A percentile compares a stretch with the other conserved stretches of the same genome.
Conservation (phyloP, 257 asterid genomes). For the Agastache rugosa region DNA sequence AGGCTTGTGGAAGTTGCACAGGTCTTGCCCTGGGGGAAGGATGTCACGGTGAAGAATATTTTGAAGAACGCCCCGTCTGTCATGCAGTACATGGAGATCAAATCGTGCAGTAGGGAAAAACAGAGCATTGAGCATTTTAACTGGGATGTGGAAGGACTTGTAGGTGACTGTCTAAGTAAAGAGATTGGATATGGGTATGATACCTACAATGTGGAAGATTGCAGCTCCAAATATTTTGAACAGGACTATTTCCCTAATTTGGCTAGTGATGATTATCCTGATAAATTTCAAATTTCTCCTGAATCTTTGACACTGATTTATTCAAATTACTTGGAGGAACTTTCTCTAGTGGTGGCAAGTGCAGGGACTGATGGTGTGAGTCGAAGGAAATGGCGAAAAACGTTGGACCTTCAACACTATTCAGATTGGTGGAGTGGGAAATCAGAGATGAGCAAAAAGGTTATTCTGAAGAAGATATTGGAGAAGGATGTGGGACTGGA, state of each 20-base stretch:
- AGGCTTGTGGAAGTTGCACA: conserved; percentile 72
- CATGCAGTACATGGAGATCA: conserved; percentile 86
- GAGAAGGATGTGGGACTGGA: conserved; percentile 80
- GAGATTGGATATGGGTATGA: conserved; percentile 38
- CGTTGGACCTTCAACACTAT: conserved; percentile 42
- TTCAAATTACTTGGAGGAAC: conserved; percentile 56
- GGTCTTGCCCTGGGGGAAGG: conserved; percentile 88
- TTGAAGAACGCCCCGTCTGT: conserved; percentile 71
- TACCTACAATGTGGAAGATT: conserved; percentile 33
- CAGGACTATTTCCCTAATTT: conserved; percentile 29
- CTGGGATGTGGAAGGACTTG: conserved; percentile 56
- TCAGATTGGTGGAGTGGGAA: conserved; percentile 89
- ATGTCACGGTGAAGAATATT: conserved; percentile 68
- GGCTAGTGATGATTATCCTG: conserved; percentile 41
- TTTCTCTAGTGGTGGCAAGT: conserved; percentile 44
- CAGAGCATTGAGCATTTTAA: conserved; percentile 40
- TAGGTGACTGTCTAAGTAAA: conserved; percentile 57
- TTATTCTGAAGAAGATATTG: conserved; percentile 61
- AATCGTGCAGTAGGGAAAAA: conserved; percentile 43
- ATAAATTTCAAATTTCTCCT: conserved; percentile 57
- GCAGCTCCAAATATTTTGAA: conserved; percentile 55
- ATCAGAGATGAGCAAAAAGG: conserved; percentile 82
- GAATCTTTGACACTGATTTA: conserved; percentile 66
- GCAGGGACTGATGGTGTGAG: conserved; percentile 34
- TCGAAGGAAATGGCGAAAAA: conserved; percentile 38